Evolutionary conservation across 73 alveolate genomes (phyloP), one percentile per base, ranked within the genome.

Genomic region (Symbiodinium natans): DNA sequence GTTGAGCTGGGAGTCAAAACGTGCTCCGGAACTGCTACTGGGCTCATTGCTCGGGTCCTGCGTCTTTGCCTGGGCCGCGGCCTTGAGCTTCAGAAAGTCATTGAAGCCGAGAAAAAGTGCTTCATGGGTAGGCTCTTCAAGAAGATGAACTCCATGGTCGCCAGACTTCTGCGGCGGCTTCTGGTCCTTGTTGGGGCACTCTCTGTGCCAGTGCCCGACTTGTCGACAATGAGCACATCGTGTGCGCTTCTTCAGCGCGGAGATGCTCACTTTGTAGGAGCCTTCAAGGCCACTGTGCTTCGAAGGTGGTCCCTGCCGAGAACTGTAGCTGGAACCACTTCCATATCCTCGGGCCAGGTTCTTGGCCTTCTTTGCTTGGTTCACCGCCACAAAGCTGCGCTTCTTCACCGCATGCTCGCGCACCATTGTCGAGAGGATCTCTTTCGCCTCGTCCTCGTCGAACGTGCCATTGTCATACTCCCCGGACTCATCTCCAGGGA

Each of bases 291-390:
- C 23, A n/a, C n/a, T n/a, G n/a, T n/a, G n/a, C n/a, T n/a, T n/a
- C n/a, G n/a, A n/a, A n/a, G n/a, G n/a, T n/a, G n/a, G n/a, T n/a
- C n/a, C n/a, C n/a, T 41, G 41, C 42, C 46, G 92, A 41, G 1
- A 23, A 13, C 59, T 46, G 59, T 9, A 46, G 59, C 13, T 46
- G 59, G 80, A 19, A 0, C 95, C 95, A 25, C 83, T 48, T 8
- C 93, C 93, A 15, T 36, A 88, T 4, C 95, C 95, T 9, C 95
- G 84, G n/a, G 95, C 95, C 19, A 88, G 71, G 73, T 86, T 46
- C 2, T 68, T 34, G 86, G 41, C 33, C 94, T 87, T 87, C 94
- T 87, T 87, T 13, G 94, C 94, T 46, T 56, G 39, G 40, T 34
- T 31, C 27, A 77, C 41, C 19, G 68, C 63, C 41, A 0, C 0